Conservation (phyloP, 306 rosid genomes). For the Geum urbanum region DNA sequence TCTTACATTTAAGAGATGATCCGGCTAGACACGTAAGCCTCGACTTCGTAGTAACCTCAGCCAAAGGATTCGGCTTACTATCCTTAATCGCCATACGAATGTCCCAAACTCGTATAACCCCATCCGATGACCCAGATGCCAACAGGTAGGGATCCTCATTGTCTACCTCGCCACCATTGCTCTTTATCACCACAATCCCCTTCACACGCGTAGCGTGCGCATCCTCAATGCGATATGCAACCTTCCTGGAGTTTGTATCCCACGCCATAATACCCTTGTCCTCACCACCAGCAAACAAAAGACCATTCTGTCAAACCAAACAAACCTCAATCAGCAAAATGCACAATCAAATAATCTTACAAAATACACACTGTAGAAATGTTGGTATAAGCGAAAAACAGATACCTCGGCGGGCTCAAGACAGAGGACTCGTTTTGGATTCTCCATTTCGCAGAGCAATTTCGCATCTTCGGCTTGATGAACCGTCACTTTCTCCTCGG, state of each 20-base stretch:
- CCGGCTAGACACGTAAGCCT: constrained; percentile 93
- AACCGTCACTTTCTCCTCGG: constrained; percentile 52
- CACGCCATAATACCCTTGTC: constrained; percentile 68
- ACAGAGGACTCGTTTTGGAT: constrained; percentile 53
- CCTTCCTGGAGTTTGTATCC: constrained; percentile 76
- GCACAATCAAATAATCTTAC: too few relatives aligned
- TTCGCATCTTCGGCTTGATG: constrained; percentile 84
- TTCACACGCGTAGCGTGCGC: constrained; percentile 79
- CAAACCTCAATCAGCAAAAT: not conserved
- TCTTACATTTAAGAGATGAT: constrained; percentile 66
- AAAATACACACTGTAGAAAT: too few relatives aligned
- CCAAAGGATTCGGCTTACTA: constrained; percentile 65
- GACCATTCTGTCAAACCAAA: constrained; percentile 53
- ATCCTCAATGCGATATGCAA: constrained; percentile 63
- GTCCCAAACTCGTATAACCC: constrained; percentile 85
- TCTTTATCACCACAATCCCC: constrained; percentile 63
- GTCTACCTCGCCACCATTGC: constrained; percentile 34
- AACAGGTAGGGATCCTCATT: constrained; percentile 65
- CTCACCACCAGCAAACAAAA: constrained; percentile 82
- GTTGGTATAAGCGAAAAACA: not conserved
- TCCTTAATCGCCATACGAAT: constrained; percentile 67
- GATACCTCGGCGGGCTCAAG: constrained; percentile 61
- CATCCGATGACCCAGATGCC: constrained; percentile 88
- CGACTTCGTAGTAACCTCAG: constrained; percentile 74
- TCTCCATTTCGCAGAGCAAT: constrained; percentile 55